Conservation (phyloP, 1,284 basidiomycete species). For the Fomitiporia mediterranea region DNA sequence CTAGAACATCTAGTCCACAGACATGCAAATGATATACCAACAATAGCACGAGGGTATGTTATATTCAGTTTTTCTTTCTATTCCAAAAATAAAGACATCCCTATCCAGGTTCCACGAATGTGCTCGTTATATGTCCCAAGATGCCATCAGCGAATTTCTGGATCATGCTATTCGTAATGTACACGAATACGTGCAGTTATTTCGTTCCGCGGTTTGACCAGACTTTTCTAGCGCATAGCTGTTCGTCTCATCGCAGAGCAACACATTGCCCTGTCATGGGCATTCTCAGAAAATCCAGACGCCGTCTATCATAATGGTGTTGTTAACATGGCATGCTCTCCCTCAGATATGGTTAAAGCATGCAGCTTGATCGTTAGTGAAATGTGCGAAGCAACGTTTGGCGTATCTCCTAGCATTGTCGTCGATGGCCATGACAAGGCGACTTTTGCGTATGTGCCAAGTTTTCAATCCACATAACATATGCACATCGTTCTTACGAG, state of each 20-base stretch:
- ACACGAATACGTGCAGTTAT: neutral
- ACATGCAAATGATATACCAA: conserved; percentile 86
- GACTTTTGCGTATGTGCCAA: conserved; percentile 66
- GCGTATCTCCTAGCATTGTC: conserved; percentile 59
- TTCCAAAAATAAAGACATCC: conserved; percentile 9
- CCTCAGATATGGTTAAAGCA: conserved; percentile 65
- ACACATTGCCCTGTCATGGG: conserved; percentile 78
- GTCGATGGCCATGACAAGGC: conserved; percentile 67
- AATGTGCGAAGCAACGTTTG: conserved; percentile 83
- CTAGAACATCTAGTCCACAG: conserved; percentile 69
- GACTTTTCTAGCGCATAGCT: conserved; percentile 57
- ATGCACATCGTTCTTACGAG: neutral
- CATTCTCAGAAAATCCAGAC: conserved; percentile 37
- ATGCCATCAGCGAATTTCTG: conserved; percentile 73
- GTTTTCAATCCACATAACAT: neutral
- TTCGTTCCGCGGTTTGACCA: no score
- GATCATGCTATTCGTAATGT: conserved; percentile 77
- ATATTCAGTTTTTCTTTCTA: neutral
- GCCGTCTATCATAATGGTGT: conserved; percentile 49
- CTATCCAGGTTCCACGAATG: conserved; percentile 77
- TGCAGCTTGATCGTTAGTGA: conserved; percentile 80
- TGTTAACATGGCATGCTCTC: conserved; percentile 66
- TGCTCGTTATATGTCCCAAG: conserved; percentile 74
- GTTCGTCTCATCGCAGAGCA: conserved; percentile 90
- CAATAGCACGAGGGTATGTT: conserved; percentile 80